Conservation (phyloP, 495 filamentous ascomycete genomes). For the Podospora pseudocomata region DNA sequence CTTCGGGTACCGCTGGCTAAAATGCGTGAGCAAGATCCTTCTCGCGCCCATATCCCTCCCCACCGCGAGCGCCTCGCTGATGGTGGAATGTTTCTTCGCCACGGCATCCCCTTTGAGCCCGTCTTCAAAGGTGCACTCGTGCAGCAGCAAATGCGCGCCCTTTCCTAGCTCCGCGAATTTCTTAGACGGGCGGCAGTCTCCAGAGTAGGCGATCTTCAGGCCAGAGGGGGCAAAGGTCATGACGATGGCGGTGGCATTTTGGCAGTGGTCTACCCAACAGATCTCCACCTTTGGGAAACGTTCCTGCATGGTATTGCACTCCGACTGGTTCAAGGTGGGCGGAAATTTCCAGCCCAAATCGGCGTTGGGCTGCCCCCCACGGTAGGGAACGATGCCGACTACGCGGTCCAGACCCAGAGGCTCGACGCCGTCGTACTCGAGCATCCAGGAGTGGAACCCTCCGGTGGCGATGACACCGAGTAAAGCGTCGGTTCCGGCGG, state of each 20-base stretch:
- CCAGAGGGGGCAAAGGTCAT: constrained; percentile 67
- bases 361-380: not conserved
- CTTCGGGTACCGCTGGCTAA: constrained; percentile 94
- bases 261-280: constrained; percentile 71
- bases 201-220: constrained; percentile 87
- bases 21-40: constrained; percentile 82
- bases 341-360: not conserved
- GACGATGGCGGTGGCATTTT: constrained; percentile 67
- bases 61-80: constrained; percentile 74
- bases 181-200: constrained; percentile 79
- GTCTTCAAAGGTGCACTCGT: constrained; percentile 95
- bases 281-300: constrained; percentile 53
- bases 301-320: constrained; percentile 18
- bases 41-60: constrained; percentile 73
- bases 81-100: constrained; percentile 88
- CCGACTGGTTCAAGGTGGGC: constrained; percentile 4
- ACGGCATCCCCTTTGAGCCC: constrained; percentile 70
- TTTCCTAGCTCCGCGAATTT: constrained; percentile 66
- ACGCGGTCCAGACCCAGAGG: constrained; percentile 57
- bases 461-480: constrained; percentile 24
- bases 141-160: constrained; percentile 76
- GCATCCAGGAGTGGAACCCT: constrained; percentile 66
- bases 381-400: constrained; percentile 26
- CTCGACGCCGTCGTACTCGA: constrained; percentile 75
- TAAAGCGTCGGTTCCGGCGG: constrained; percentile 1